Base-by-base conservation (phyloP, 1,284 basidiomycete genomes). In the Ganoderma boninense region DNA sequence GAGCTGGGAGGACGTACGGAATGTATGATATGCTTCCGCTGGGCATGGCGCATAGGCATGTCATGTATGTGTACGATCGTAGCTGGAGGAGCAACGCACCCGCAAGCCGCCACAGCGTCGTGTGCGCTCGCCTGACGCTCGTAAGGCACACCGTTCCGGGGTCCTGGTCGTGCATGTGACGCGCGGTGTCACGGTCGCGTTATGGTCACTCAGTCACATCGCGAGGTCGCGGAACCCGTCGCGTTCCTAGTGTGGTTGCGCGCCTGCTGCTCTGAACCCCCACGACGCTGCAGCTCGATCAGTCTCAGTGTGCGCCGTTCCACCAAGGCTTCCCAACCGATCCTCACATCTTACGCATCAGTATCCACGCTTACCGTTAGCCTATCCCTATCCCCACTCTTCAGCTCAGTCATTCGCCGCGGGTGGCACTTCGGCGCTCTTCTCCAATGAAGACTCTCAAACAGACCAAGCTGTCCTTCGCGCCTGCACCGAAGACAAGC, bases 31-130 rank as follows among this genome's bases (percentile, higher is more conserved):
- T 94, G 93, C 81, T 90, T 88, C 76, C 92, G 86, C 81, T 93
- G 92, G 75, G 86, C 89, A 89, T 92, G 83, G 82, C 88, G 85
- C 77, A 87, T 90, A 84, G 83, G 87, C 91, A 92, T 92, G 86
- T 83, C 90, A 91, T 90, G 82, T 84, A 85, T 74, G 71, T 65
- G 42, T 64, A 62, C 43, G 35, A 69, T 68, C 61, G 66, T 66
- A 18, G 67, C 70, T 43, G 69, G 57, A 32, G 56, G 56, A 62
- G 57, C 52, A 69, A 29, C 62, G 54, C 67, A n/a, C 46, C 42
- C 49, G 49, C 20, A 4, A 20, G 40, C 40, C 49, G 49, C 49
- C 20, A 20, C 13, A 38, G 26, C 49, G 72, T 70, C 71, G 72
- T 67, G 69, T 67, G 67, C 67, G 66, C 64, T 68, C 46, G 62